These are phyloP conservation scores for Kondoa subrosea DNA, from an alignment of 768 basidiomycete genomes.

Conservation along the genomic window DNA sequence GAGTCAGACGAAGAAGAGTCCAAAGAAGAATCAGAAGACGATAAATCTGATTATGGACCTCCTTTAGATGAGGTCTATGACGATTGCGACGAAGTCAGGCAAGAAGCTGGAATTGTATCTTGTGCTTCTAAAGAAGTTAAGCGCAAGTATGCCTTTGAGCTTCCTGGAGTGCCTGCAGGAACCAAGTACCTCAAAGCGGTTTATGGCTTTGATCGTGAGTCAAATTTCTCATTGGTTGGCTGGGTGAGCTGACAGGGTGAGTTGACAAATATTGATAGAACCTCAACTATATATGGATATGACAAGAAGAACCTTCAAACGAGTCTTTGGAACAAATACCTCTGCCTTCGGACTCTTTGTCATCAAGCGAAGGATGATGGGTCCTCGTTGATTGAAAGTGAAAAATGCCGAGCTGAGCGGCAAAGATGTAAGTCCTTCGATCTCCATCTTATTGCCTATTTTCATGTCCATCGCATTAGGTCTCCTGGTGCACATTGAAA, in stretches of 20 bases:
- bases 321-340: conserved; percentile 80
- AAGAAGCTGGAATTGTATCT: conserved; percentile 51
- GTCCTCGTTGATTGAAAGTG: conserved; percentile 88
- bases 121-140: conserved; percentile 74
- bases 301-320: conserved; percentile 64
- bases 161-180: conserved; percentile 63
- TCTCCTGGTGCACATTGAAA: conserved; percentile 95
- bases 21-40: conserved; percentile 37
- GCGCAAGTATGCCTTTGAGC: conserved; percentile 81
- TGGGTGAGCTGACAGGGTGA: not conserved
- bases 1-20: not conserved
- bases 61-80: conserved; percentile 52
- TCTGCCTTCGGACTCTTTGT: conserved; percentile 84
- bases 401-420: conserved; percentile 49
- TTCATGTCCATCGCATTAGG: conserved; percentile 37
- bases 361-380: conserved; percentile 93
- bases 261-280: not conserved
- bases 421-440: conserved; percentile 51
- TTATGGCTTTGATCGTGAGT: conserved; percentile 68
- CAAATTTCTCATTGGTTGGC: not conserved
- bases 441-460: too few relatives aligned
- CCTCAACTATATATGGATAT: conserved; percentile 45
- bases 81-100: conserved; percentile 67
- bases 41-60: conserved; percentile 61
- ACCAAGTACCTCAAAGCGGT: conserved; percentile 82